Conservation (phyloP, 768 basidiomycete species). For the Tricholoma flavovirens region DNA sequence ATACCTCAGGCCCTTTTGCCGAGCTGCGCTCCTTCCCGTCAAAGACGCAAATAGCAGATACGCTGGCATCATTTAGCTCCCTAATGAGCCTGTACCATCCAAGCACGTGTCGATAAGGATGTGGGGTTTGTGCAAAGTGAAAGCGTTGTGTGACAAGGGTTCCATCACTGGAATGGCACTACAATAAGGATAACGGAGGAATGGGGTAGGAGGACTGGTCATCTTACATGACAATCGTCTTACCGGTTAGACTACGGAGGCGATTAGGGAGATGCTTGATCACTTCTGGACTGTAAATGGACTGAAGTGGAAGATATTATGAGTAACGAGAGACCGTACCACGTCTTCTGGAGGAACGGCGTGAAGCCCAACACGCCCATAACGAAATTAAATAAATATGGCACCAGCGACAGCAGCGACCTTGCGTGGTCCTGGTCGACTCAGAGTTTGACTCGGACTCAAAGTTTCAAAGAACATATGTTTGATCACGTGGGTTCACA, state of each 20-base stretch:
- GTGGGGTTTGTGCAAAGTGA: slow-evolving; percentile 63
- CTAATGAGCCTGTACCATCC: slow-evolving; percentile 71
- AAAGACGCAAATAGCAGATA: slow-evolving; percentile 71
- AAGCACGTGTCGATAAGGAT: slow-evolving; percentile 63
- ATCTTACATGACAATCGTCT: slow-evolving; percentile 68
- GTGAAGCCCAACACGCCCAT: slow-evolving; percentile 74
- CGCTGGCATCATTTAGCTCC: slow-evolving; percentile 52
- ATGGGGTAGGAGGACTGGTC: slow-evolving; percentile 3
- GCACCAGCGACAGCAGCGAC: not conserved
- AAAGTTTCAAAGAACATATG: too few species aligned
- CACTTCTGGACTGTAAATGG: slow-evolving; percentile 50
- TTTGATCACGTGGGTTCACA: not conserved
- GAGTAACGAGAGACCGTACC: slow-evolving; percentile 27
- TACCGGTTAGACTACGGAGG: slow-evolving; percentile 54
- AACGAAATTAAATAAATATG: not conserved
- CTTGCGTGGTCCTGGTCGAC: too few species aligned
- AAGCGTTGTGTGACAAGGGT: slow-evolving; percentile 82
- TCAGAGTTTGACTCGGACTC: too few species aligned
- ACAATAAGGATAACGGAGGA: slow-evolving; percentile 5
- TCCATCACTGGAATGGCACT: slow-evolving; percentile 53
- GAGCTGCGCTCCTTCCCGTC: slow-evolving; percentile 62
- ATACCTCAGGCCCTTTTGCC: slow-evolving; percentile 71
- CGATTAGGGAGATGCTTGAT: slow-evolving; percentile 60
- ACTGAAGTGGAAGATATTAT: not conserved
- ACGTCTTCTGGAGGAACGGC: slow-evolving; percentile 64